Evolutionary conservation across 1,139 yeast genomes (phyloP).

Genomic region (Hyphopichia pseudoburtonii): DNA sequence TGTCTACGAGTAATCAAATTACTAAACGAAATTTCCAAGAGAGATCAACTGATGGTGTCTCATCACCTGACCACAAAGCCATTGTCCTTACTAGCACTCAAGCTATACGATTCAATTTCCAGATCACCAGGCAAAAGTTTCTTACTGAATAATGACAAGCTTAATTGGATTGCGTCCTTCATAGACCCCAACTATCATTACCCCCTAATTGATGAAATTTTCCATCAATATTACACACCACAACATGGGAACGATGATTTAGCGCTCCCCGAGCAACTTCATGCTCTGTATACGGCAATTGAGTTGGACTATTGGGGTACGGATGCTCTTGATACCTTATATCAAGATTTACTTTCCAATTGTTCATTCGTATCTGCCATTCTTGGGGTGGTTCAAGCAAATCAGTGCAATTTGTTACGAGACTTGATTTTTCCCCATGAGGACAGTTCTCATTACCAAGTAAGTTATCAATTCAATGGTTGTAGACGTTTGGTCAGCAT

Average conservation of each 20-base stretch:
- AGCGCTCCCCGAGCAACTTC: neutral
- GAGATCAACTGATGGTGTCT: neutral
- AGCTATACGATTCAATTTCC: slow-evolving; percentile 18
- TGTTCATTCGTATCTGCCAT: slow-evolving; percentile 77
- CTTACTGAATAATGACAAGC: slow-evolving; percentile 20
- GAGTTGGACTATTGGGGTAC: slow-evolving; percentile 18
- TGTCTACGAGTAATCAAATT: slow-evolving; percentile 1
- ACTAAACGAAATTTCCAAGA: neutral
- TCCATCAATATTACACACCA: slow-evolving; percentile 11
- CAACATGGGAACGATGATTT: neutral
- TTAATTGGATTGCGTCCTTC: slow-evolving; percentile 48
- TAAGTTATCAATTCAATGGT: slow-evolving; percentile 56
- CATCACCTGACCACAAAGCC: slow-evolving; percentile 2
- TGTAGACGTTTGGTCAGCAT: slow-evolving; percentile 48
- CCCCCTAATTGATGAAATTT: slow-evolving; percentile 26
- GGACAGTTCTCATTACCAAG: slow-evolving; percentile 32
- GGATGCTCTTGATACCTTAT: slow-evolving; percentile 24
- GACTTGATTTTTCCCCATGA: slow-evolving; percentile 27
- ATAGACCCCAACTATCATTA: slow-evolving; percentile 28
- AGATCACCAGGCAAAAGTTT: slow-evolving; percentile 8
- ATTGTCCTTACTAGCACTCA: slow-evolving; percentile 22
- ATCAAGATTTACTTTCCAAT: slow-evolving; percentile 63
- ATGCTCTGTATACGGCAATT: slow-evolving; percentile 11
- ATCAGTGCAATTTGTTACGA: slow-evolving; percentile 13
- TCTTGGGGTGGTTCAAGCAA: slow-evolving; percentile 37